Evolutionary conservation across 2,329 filamentous ascomycete species (phyloP), one percentile per base, ranked within the genome.

Genomic region (Penicillium olsonii): DNA sequence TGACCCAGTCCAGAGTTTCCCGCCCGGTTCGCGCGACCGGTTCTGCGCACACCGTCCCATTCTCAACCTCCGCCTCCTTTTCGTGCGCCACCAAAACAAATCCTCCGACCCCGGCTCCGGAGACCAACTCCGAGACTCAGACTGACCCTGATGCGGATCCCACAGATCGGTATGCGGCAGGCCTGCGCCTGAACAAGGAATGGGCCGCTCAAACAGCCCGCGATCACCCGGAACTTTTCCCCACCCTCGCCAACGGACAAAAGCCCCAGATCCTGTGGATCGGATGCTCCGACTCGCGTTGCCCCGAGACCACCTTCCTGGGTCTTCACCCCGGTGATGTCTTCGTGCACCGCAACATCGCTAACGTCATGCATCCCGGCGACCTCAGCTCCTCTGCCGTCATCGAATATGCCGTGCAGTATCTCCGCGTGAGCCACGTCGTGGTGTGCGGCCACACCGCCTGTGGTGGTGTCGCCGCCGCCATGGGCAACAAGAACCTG

Each of bases 271-370:
- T 82, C 45, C 72, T 95, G 50, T 95, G 90, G 90, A 82, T 95
- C 58, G 90, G 90, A 52, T 95, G 90, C 75, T 88, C 88, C 62
- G 90, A 95, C 76, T 90, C 86, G 33, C 87, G 90, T 56, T 86
- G 89, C 59, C 90, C 90, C 1, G 90, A 94, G 72, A 92, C 88
- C 5, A 90, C 85, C 41, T 81, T 95, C 64, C 81, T 92, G 22
- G 85, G 87, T 63, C 79, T 90, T 50, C 80, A 89, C 64, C 88
- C 90, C 3, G 90, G 90, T 51, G 89, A 95, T 62, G 85, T 95
- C 59, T 95, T 95, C 69, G 87, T 90, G 44, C 90, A 95, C 77
- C 87, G 90, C 68, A 95, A 95, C 77, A 92, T 95, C 68, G 90
- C 88, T 71, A 95, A 95, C 75, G 83, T 92, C 64, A 75, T 95